Evolutionary conservation across 768 basidiomycete genomes (phyloP).

Genomic region (Exsudoporus frostii): DNA sequence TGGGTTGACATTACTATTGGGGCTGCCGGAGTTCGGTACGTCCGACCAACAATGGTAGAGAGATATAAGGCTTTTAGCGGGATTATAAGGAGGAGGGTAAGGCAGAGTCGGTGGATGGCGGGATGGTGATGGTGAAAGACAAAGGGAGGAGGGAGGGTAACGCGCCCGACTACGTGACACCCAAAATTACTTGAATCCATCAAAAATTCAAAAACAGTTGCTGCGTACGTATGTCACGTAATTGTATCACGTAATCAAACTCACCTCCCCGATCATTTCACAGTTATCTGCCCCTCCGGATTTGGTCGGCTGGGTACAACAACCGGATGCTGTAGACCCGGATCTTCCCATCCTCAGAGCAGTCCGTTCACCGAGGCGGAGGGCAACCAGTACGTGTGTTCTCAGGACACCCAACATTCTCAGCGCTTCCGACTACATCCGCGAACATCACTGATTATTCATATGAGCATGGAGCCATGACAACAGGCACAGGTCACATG

Average conservation of each 20-base stretch:
- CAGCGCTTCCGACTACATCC: constrained; percentile 3
- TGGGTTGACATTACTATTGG: constrained; percentile 20
- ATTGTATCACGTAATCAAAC: constrained; percentile 24
- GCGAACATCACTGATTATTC: too few species aligned
- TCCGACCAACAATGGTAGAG: constrained; percentile 32
- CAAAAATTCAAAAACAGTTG: constrained; percentile 34
- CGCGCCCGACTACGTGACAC: constrained; percentile 26
- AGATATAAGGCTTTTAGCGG: constrained; percentile 7
- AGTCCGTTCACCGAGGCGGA: too few species aligned
- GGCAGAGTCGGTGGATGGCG: constrained; percentile 11
- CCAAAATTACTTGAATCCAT: constrained; percentile 30
- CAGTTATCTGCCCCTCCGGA: constrained; percentile 9
- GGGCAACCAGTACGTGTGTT: too few species aligned
- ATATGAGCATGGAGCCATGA: too few species aligned
- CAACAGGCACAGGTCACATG: neutral
- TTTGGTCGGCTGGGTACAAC: neutral
- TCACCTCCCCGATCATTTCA: constrained; percentile 24
- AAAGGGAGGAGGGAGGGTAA: constrained; percentile 23
- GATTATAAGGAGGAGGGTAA: constrained; percentile 16
- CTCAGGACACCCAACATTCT: constrained; percentile 2
- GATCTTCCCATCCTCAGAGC: too few species aligned
- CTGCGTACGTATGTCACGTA: constrained; percentile 31
- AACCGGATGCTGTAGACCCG: constrained; percentile 2
- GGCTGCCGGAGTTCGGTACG: constrained; percentile 3
- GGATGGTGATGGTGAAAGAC: constrained; percentile 30